These are phyloP conservation scores for Penicillium hesseltinei DNA, from an alignment of 2,329 filamentous ascomycete species.

Conservation along the genomic window DNA sequence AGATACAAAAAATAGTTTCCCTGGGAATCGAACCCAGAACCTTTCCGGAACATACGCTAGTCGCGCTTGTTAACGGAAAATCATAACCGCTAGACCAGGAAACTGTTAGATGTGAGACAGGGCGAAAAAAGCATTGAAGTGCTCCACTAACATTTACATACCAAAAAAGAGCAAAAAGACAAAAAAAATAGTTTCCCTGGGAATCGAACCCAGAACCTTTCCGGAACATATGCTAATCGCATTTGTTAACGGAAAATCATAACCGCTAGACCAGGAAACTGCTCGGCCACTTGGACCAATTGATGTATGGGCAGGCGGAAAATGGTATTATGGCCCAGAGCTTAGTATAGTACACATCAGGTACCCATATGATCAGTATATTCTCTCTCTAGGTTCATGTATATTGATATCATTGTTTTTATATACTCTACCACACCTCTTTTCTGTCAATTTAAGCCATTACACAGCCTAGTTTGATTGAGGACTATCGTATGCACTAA, in stretches of 20 bases:
- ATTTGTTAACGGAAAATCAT: conserved; percentile 10
- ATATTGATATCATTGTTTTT: no score
- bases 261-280: conserved; percentile 10
- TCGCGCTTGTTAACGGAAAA: conserved; percentile 2
- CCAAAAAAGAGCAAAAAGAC: neutral
- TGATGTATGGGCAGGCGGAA: rapidly evolving
- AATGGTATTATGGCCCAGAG: neutral
- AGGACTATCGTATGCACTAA: no score
- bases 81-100: conserved; percentile 5
- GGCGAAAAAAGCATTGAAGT: no score
- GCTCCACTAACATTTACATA: no score
- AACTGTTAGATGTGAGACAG: neutral
- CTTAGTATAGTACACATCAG: neutral
- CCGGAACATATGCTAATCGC: neutral
- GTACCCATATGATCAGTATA: neutral
- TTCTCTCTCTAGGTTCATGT: neutral
- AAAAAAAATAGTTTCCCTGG: conserved; percentile 5
- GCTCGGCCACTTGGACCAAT: neutral
- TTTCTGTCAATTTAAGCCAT: neutral
- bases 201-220: conserved; percentile 10
- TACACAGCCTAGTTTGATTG: neutral
- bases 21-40: conserved; percentile 7
- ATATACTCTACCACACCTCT: neutral
- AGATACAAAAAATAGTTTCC: conserved; percentile 6
- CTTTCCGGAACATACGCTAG: neutral